Evolutionary conservation across 306 rosid species (phyloP), one percentile per base, ranked within the genome.

Genomic region (Trichosanthes truncata): DNA sequence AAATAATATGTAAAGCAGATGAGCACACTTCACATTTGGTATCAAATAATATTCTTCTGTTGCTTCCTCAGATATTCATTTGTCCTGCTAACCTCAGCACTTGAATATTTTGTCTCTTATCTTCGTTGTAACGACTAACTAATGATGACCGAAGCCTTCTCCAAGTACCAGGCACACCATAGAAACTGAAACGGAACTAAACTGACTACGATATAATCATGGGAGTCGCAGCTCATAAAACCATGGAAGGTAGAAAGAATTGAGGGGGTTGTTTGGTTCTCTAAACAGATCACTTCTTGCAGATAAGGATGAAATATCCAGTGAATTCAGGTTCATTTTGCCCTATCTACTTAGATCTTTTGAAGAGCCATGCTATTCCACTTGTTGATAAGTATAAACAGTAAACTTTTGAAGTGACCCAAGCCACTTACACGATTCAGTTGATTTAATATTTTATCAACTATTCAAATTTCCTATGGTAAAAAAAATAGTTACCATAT

Each of bases 31-130:
- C 81, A 62, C 74, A 68, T 43, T 60, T 55, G 86, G 89, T 25
- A 81, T 82, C 84, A 81, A 83, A 79, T 85, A 85, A 85, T 85
- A 85, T 83, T 79, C 84, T 78, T 65, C 36, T 45, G n/a, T n/a
- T n/a, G 53, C 80, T 61, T 68, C 75, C 75, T 68, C 52, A n/a
- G 75, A 33, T 40, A 68, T 40, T 45, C 43, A 72, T 49, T 21
- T 49, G 57, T 52, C 63, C 31, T 49, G 62, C 78, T 74, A 49
- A 74, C 46, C 63, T 51, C 78, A 74, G 26, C 78, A 74, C 52
- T 40, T 68, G 31, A 20, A 36, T 9, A 7, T 14, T 38, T 66
- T 36, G 26, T 49, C 15, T 43, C 49, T 66, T 66, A 15, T 31
- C 23, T 31, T 63, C 45, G 2, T 63, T 35, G 23, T 63, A 33